phyloP scores from a whole-genome alignment of 2,329 filamentous ascomycete genomes.

The Polytolypa hystricis region DNA sequence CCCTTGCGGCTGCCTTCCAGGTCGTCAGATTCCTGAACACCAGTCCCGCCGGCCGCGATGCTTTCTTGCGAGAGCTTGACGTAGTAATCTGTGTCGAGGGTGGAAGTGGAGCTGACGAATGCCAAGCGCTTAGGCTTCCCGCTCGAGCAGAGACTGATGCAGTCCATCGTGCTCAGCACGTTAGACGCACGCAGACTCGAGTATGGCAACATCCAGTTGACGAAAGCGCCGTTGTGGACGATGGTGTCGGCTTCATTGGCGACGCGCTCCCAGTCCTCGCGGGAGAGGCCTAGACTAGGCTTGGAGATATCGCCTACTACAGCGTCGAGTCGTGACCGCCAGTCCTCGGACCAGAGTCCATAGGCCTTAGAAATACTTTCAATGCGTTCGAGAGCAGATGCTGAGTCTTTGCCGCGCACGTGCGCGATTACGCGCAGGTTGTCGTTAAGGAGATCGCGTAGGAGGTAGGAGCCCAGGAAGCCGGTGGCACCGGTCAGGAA shows the following conservation, averaged over 20 bases:
- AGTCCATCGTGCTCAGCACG: conserved; percentile 69
- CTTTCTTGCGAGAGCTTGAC: conserved; percentile 58
- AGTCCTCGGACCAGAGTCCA: conserved; percentile 59
- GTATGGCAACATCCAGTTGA: conserved; percentile 75
- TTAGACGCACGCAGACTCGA: conserved; percentile 60
- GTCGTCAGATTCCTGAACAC: conserved; percentile 65
- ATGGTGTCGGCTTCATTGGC: conserved; percentile 57
- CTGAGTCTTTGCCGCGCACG: conserved; percentile 56
- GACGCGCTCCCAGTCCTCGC: conserved; percentile 54
- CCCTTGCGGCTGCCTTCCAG: conserved; percentile 64
- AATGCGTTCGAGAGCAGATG: conserved; percentile 54
- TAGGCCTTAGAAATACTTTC: conserved; percentile 61
- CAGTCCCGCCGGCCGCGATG: conserved; percentile 48
- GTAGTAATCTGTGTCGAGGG: conserved; percentile 74
- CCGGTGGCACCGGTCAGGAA: conserved; percentile 85
- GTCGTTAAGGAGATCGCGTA: conserved; percentile 59
- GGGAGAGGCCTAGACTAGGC: conserved; percentile 60
- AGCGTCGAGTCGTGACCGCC: conserved; percentile 56
- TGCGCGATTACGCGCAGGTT: conserved; percentile 59
- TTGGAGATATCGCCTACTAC: conserved; percentile 65
- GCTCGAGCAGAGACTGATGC: conserved; percentile 61
- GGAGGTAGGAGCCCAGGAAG: conserved; percentile 73
- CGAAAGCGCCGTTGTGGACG: conserved; percentile 70
- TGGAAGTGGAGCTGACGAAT: conserved; percentile 74
- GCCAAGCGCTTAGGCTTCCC: conserved; percentile 69